These are phyloP conservation scores for Russula virescens DNA, from an alignment of 768 basidiomycete genomes.

Conservation along the genomic window DNA sequence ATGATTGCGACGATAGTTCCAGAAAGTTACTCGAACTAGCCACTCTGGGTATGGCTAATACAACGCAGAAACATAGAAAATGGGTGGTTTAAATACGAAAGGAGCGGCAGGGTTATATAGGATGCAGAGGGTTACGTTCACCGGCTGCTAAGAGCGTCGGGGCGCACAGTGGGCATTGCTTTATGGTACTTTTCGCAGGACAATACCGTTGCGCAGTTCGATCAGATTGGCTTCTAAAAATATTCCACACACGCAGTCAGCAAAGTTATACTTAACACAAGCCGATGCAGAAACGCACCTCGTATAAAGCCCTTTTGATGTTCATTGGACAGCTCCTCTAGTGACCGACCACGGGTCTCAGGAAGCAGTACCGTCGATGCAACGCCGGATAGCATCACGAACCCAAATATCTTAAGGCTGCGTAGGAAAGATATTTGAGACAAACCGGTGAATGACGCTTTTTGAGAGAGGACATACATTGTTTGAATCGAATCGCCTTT, in stretches of 20 bases:
- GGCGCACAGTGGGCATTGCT: not conserved
- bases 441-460: constrained; percentile 8
- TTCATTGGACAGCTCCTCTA: constrained; percentile 36
- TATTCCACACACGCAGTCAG: not conserved
- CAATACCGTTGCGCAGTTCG: constrained; percentile 22
- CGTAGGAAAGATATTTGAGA: not conserved
- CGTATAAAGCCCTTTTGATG: constrained; percentile 33
- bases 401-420: constrained; percentile 41
- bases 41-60: not conserved
- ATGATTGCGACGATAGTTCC: not conserved
- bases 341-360: constrained; percentile 36
- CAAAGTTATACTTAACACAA: not conserved
- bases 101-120: not conserved
- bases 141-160: not conserved
- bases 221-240: constrained; percentile 11
- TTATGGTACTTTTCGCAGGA: constrained; percentile 10
- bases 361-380: constrained; percentile 39
- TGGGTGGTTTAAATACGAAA: not conserved
- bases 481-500: constrained; percentile 29
- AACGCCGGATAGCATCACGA: constrained; percentile 43
- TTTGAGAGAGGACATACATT: constrained; percentile 29
- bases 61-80: not conserved
- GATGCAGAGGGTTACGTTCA: not conserved
- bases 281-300: not conserved
- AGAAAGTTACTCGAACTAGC: not conserved